A percentile compares a stretch with the other conserved stretches of the same genome.
These are phyloP conservation scores for Euphorbia tirucalli DNA, from an alignment of 345 rosid genomes.

Conservation along the genomic window DNA sequence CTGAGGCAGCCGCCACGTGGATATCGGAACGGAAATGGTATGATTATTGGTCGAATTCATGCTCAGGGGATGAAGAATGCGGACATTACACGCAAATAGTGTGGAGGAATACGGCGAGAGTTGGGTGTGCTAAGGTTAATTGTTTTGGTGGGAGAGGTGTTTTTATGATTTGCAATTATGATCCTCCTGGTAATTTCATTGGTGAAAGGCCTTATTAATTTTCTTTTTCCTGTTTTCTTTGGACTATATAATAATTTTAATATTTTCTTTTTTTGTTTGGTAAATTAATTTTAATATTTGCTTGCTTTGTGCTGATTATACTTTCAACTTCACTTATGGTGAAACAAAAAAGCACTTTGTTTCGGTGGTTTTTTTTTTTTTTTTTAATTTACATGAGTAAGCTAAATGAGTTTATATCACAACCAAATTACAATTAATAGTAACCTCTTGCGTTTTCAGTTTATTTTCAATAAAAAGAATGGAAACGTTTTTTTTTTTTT, in stretches of 20 bases:
- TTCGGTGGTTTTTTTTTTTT: no score
- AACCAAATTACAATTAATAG: no score
- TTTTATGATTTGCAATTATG: constrained; percentile 88
- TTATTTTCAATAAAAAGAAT: no score
- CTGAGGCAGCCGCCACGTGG: constrained; percentile 68
- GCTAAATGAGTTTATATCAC: no score
- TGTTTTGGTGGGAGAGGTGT: constrained; percentile 58
- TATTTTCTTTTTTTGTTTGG: no score
- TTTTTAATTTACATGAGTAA: no score
- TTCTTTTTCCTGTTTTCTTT: neutral
- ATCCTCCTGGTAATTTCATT: constrained; percentile 89
- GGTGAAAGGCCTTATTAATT: constrained; percentile 83
- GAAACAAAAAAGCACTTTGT: no score
- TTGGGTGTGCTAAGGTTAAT: constrained; percentile 68
- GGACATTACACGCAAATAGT: constrained; percentile 94
- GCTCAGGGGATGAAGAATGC: constrained; percentile 52
- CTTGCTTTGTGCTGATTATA: no score
- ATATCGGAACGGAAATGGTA: constrained; percentile 58
- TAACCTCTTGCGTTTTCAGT: no score
- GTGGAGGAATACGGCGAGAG: constrained; percentile 55
- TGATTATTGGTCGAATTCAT: constrained; percentile 53
- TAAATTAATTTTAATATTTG: no score
- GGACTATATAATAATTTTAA: no score
- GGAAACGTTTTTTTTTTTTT: neutral
- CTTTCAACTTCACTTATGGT: no score